These are phyloP conservation scores for Silene vulgaris DNA, from an alignment of 179 eudicot genomes.

Conservation along the genomic window DNA sequence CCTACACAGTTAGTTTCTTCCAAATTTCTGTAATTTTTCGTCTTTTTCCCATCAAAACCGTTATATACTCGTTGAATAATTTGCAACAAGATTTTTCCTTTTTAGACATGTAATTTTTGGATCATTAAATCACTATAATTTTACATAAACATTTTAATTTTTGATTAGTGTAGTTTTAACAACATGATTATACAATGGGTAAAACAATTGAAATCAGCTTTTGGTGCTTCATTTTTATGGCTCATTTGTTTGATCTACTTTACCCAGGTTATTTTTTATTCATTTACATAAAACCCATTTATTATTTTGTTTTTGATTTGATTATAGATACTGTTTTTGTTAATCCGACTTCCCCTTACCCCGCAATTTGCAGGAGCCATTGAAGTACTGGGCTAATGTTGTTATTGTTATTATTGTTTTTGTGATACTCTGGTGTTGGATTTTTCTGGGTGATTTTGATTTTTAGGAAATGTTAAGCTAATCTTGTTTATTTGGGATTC, in stretches of 20 bases:
- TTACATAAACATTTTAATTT: neutral
- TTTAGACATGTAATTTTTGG: no score
- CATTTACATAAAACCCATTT: constrained; percentile 10
- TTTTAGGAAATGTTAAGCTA: neutral
- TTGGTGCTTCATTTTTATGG: constrained; percentile 88
- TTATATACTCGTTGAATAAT: neutral
- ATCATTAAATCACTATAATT: neutral
- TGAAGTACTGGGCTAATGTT: neutral
- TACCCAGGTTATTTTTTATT: constrained; percentile 57
- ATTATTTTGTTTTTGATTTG: neutral
- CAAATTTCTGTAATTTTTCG: neutral
- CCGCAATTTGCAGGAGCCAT: neutral
- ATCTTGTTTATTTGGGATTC: neutral
- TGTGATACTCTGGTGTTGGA: neutral
- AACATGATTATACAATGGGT: constrained; percentile 55
- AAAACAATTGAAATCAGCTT: constrained; percentile 52
- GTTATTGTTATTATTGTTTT: neutral
- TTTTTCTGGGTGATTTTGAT: neutral
- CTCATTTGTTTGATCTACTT: constrained; percentile 86
- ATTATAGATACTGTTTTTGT: neutral
- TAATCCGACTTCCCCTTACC: neutral
- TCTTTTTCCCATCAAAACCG: constrained; percentile 8
- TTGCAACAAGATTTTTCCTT: neutral
- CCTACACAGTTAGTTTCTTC: neutral
- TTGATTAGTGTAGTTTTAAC: neutral